Evolutionary conservation across 2,329 filamentous ascomycete genomes (phyloP), one percentile per base, ranked within the genome.

Genomic region (Thelonectria rubi): DNA sequence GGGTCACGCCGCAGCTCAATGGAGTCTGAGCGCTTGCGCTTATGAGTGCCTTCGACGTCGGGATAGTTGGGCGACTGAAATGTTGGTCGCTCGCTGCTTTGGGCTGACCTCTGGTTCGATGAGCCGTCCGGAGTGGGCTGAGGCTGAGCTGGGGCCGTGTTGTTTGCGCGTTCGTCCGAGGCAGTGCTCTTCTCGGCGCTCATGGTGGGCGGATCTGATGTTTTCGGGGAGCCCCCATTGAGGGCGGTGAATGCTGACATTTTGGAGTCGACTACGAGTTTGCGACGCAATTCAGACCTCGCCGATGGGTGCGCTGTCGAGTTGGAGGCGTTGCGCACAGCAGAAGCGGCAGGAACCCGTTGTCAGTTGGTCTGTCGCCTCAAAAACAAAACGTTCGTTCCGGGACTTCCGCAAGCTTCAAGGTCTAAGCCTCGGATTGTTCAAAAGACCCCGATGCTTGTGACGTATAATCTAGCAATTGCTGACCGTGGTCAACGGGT

Each of bases 1-100:
- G 61, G 64, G 20, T 82, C 80, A 66, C 78, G 77, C 55, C 77
- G 73, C 7, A 74, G 74, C 58, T 88, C 88, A 39, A 80, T 75
- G 6, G 90, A 91, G 47, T 82, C 79, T 7, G 91, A 92, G 62
- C 91, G 86, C 76, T 93, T 94, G 70, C 88, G 86, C 76, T 89
- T 90, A 69, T 87, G 83, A 17, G 83, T 77, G 15, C 70, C 73
- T 37, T 88, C 84, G n/a, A 74, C 71, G 32, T 83, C 80, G 6
- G 80, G 66, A 68, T 82, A 81, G 39, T 65, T 66, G 46, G 78
- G 67, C 2, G 80, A 71, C 52, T 78, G 77, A 63, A 80, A 79
- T 15, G 78, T 69, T 37, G 78, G 72, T 55, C 80, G 76, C 4
- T 85, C 83, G 42, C 74, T 68, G 47, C 72, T 76, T 18, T 79